phyloP scores from a whole-genome alignment of 2,329 filamentous ascomycete species.

The Alternaria viburni region DNA sequence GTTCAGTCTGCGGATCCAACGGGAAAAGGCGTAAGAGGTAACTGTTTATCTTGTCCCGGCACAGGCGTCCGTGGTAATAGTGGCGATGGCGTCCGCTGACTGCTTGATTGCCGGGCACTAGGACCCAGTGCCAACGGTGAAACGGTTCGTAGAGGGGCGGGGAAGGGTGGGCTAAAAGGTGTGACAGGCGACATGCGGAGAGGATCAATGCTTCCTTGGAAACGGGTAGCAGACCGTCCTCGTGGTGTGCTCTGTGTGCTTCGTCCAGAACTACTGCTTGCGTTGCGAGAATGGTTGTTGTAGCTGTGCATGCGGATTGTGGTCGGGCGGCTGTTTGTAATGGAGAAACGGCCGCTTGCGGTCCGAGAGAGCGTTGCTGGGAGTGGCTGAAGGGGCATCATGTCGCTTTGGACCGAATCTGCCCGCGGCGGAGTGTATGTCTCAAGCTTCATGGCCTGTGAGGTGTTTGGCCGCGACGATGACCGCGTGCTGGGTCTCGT shows the following conservation, averaged over 20 bases:
- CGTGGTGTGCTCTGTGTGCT: conserved; percentile 4
- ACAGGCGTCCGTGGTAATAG: conserved; percentile 11
- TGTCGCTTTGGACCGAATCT: neutral
- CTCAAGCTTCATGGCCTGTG: neutral
- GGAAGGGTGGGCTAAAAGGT: conserved; percentile 16
- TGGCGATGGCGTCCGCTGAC: conserved; percentile 4
- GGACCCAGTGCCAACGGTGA: conserved; percentile 13
- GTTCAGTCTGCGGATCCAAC: conserved; percentile 10
- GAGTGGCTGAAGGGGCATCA: conserved; percentile 5
- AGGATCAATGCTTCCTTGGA: conserved; percentile 20
- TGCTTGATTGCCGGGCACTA: conserved; percentile 16
- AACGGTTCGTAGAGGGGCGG: conserved; percentile 18
- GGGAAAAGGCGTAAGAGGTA: conserved; percentile 43
- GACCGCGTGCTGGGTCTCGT: neutral
- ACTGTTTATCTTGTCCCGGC: conserved; percentile 27
- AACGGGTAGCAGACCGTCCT: conserved; percentile 3
- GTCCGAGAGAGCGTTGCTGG: conserved; percentile 17
- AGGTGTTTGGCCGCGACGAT: neutral
- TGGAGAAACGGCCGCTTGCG: conserved; percentile 10
- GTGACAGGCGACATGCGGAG: conserved; percentile 30
- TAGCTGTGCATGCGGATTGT: conserved; percentile 1
- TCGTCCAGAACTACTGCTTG: conserved; percentile 12
- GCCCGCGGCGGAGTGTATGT: neutral
- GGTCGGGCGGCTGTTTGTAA: conserved; percentile 2
- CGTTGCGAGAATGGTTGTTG: conserved; percentile 18